phyloP scores from a whole-genome alignment of 2,329 filamentous ascomycete genomes.

The Phaeosphaeriaceae sp. region DNA sequence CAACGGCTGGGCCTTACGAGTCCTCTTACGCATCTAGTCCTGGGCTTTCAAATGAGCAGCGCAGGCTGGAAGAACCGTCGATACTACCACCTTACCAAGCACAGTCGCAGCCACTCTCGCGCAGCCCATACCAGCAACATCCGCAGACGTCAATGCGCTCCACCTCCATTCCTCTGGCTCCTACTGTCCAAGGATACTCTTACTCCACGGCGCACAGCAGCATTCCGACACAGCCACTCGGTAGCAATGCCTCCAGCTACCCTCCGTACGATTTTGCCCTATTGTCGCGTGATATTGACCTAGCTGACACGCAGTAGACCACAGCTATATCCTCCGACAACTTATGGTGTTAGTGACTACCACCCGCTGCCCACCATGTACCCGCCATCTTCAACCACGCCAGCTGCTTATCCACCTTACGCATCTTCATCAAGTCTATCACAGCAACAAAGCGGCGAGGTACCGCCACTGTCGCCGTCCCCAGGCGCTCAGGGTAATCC shows the following conservation, averaged over 20 bases:
- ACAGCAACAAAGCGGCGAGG: slow-evolving; percentile 21
- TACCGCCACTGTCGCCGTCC: slow-evolving; percentile 38
- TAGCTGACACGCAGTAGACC: slow-evolving; percentile 30
- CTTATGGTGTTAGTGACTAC: slow-evolving; percentile 44
- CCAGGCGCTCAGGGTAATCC: slow-evolving; percentile 33
- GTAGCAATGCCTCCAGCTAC: slow-evolving; percentile 40
- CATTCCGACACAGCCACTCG: slow-evolving; percentile 37
- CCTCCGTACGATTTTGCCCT: slow-evolving; percentile 40
- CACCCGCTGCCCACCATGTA: slow-evolving; percentile 47
- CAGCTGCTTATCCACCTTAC: slow-evolving; percentile 43
- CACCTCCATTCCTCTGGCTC: slow-evolving; percentile 35
- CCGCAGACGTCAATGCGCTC: slow-evolving; percentile 39
- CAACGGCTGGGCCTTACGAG: slow-evolving; percentile 37
- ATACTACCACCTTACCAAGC: slow-evolving; percentile 42
- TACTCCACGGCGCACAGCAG: slow-evolving; percentile 43
- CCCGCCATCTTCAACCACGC: slow-evolving; percentile 41
- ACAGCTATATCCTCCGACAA: slow-evolving; percentile 43
- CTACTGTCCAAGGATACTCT: slow-evolving; percentile 36
- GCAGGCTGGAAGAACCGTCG: slow-evolving; percentile 38
- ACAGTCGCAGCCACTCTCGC: slow-evolving; percentile 31
- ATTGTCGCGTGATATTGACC: neutral
- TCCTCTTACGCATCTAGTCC: slow-evolving; percentile 39
- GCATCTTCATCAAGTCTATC: slow-evolving; percentile 34
- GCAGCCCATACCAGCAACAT: slow-evolving; percentile 46
- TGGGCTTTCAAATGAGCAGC: slow-evolving; percentile 32